These are phyloP conservation scores for Senecio squalidus DNA, from an alignment of 140 eudicot genomes.

Conservation along the genomic window DNA sequence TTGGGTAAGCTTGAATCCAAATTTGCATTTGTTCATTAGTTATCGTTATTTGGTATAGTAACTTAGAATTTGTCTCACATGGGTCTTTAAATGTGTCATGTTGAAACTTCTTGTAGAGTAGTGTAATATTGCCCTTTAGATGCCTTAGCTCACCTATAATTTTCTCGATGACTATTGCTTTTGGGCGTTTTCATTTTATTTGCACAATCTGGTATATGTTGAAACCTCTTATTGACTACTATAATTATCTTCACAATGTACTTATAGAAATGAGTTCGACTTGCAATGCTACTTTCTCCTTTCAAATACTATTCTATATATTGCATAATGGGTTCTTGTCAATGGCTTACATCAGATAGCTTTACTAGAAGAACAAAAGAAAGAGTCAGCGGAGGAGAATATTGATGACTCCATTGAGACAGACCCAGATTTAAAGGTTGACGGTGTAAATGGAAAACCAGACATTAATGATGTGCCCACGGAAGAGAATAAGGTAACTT, in stretches of 20 bases:
- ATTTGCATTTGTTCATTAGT: neutral
- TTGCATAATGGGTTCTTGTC: constrained; percentile 10
- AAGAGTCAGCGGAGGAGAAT: constrained; percentile 51
- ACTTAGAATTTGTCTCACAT: neutral
- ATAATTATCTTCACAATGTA: neutral
- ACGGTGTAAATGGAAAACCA: constrained; percentile 53
- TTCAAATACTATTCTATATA: neutral
- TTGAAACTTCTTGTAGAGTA: neutral
- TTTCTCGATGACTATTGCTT: neutral
- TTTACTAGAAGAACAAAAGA: constrained; percentile 73
- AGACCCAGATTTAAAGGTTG: constrained; percentile 40
- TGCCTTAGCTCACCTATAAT: neutral
- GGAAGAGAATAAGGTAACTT: constrained; percentile 69
- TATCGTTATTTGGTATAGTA: neutral
- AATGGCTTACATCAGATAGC: constrained; percentile 50
- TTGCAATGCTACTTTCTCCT: neutral
- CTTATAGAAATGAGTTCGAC: neutral
- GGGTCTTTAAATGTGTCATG: neutral
- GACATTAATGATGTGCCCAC: constrained; percentile 86
- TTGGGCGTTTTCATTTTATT: neutral
- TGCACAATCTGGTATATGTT: too few relatives aligned
- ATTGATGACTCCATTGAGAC: constrained; percentile 58
- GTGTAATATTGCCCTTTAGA: neutral
- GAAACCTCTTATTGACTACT: neutral
- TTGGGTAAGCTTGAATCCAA: neutral